Evolutionary conservation across 495 filamentous ascomycete species (phyloP), one percentile per base, ranked within the genome.

Genomic region (Staphylotrichum longicolle): DNA sequence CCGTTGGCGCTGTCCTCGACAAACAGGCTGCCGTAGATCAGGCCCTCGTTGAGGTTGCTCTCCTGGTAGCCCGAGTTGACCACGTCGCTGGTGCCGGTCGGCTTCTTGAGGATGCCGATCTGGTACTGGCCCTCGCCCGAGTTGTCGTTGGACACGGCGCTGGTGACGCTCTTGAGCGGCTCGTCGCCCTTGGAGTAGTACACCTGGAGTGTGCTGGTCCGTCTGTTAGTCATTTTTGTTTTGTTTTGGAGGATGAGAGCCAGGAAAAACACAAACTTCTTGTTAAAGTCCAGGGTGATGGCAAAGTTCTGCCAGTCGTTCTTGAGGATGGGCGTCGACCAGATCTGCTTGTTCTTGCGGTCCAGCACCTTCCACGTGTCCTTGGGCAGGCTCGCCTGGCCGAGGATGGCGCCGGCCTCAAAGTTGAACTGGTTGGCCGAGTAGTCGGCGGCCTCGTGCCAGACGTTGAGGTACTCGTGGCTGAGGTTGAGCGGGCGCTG

Each of bases 331-430:
- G 71, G 65, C 3, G 75, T 80, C 52, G 74, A 74, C 77, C 78
- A 82, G 46, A 82, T 66, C 68, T 77, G 70, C 60, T 70, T 68
- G 70, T 81, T 81, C 58, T 75, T 64, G 10, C 78, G 73, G 68
- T 79, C 70, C 11, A 82, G 64, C 12, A 82, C 65, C 68, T 82
- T 80, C 70, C 90, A 96, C 0, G 89, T 92, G 64, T 94, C 91
- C 75, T 90, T 90, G 12, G 88, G 86, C 80, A 96, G 80, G 67
- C 85, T 85, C 15, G 86, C 85, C 83, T 91, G 86, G 54, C 77
- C 75, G 50, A 80, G 69, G 63, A 82, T 75, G 11, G 77, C 74
- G 56, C 82, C 82, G 3, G 73, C 68, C 68, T 83, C 75, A 61
- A 85, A 77, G 51, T 82, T 83, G 74, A 82, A 83, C 54, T 84